Evolutionary conservation across 768 basidiomycete species (phyloP), one percentile per base, ranked within the genome.

Genomic region (Tulasnella sp.): DNA sequence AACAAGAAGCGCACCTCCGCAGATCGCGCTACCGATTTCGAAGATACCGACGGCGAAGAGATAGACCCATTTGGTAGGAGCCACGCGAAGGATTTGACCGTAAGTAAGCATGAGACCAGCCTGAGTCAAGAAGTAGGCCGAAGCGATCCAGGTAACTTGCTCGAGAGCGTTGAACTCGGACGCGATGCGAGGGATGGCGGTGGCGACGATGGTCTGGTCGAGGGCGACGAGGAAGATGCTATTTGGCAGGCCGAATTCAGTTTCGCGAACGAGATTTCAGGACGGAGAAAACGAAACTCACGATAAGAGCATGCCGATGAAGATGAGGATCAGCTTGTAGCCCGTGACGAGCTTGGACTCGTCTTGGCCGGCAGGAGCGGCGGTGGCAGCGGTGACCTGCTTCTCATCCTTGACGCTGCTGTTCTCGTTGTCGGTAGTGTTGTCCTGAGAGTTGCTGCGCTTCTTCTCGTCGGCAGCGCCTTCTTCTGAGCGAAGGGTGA

Each of bases 11-110:
- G 6, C 42, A 40, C 47, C 78, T 36, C 82, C 85, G 75, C 83
- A 85, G 42, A 84, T 75, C 19, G 82, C 74, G 1, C 80, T 81
- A 3, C 85, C 84, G 26, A 84, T 73, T 74, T 85, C 84, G 75
- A 85, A 84, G 68, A 83, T 74, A 76, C 74, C 41, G 26, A 78
- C 75, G 5, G 74, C 67, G 34, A 62, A 62, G 22, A 77, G 47
- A 63, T 75, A 78, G n/a, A 79, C 79, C 65, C 69, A 77, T 72
- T 82, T 82, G 12, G 79, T 79, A 3, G 79, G 75, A 37, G 74
- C 76, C 67, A 65, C 47, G 4, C 59, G 36, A 36, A 74, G 70
- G n/a, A 74, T 16, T 65, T 65, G 62, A 22, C 73, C 74, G 62
- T 73, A 77, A 11, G 70, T 65, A 19, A 77, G 72, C 17, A 74